A percentile compares a stretch with the other conserved stretches of the same genome.
Conservation (phyloP, 2,329 filamentous ascomycete genomes). For the Aureobasidium zeae region DNA sequence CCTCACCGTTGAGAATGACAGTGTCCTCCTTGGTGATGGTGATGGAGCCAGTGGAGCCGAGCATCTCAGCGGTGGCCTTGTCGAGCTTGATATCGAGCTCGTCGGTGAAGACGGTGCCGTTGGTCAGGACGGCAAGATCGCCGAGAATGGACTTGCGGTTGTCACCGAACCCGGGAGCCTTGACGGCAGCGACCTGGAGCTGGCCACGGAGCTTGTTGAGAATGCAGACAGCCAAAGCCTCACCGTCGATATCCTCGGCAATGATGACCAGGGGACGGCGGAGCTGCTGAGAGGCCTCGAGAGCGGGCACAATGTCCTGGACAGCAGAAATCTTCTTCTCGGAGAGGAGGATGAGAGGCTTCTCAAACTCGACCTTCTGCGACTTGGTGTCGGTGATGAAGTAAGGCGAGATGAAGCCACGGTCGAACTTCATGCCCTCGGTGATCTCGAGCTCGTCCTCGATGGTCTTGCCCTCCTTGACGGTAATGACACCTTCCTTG, state of each 20-base stretch:
- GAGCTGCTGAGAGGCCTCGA: constrained; percentile 91
- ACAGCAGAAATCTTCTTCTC: constrained; percentile 99
- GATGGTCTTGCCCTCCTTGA: constrained; percentile 99
- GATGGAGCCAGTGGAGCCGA: constrained; percentile 94
- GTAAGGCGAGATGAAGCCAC: constrained; percentile 96
- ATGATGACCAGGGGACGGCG: constrained; percentile 96
- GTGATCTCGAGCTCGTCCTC: constrained; percentile 97
- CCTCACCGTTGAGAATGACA: constrained; percentile 94
- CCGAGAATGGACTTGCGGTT: constrained; percentile 99
- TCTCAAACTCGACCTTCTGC: constrained; percentile 99
- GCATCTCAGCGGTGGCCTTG: constrained; percentile 91
- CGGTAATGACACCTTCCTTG: constrained; percentile 99
- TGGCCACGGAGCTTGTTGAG: constrained; percentile 99
- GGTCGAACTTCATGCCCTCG: constrained; percentile 99
- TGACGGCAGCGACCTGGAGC: constrained; percentile 96
- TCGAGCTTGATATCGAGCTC: constrained; percentile 99
- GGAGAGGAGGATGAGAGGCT: constrained; percentile 93
- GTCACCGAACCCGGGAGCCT: constrained; percentile 98
- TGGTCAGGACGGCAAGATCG: constrained; percentile 90
- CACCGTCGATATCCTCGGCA: constrained; percentile 96
- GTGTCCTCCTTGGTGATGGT: constrained; percentile 99
- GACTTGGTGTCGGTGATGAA: constrained; percentile 99
- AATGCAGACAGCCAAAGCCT: constrained; percentile 97
- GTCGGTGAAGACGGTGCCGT: constrained; percentile 94
- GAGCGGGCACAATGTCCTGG: constrained; percentile 95